Base-by-base conservation (phyloP, 2,329 filamentous ascomycete species). In the Pleoardoris graminearum region DNA sequence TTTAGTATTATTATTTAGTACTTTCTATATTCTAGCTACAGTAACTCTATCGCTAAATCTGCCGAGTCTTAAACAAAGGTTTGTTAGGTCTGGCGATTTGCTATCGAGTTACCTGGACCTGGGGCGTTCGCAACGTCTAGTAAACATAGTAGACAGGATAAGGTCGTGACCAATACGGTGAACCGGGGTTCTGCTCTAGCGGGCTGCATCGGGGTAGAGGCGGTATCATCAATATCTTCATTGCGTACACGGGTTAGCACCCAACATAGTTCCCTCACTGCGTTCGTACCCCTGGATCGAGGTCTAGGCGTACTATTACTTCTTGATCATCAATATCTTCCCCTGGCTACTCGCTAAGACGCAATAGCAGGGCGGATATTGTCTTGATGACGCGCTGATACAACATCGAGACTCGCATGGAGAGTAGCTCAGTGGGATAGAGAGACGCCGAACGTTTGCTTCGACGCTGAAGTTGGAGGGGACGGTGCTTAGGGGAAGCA, bases 161-260 rank as follows among this genome's bases (percentile, higher is more conserved):
- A 59, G 10, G 54, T 65, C 27, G 43, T 63, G 12, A 50, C 64
- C 23, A 64, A 63, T 32, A 48, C 42, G 4, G 50, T 56, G 6
- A 64, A 63, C 36, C 61, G 11, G 62, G 61, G 11, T 59, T 64
- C 23, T 58, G 59, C 46, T 49, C 49, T 38, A 59, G 50, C 25
- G 49, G 45, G 10, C 33, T 63, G 2, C 57, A 63, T 43, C 54
- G 61, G 1, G 43, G 58, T 30, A 38, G 27, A 7, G 50, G 55
- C 1, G 16, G 42, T n/a, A n/a, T n/a, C n/a, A n/a, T n/a, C n/a
- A n/a, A n/a, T n/a, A n/a, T n/a, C n/a, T n/a, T n/a, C n/a, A n/a
- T n/a, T n/a, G n/a, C n/a, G n/a, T n/a, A n/a, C n/a, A n/a, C n/a
- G n/a, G n/a, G n/a, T n/a, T n/a, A n/a, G n/a, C n/a, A n/a, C n/a